Evolutionary conservation across 75 land plant genomes (phyloP), one percentile per base, ranked within the genome.

Genomic region (Gnetum montanum): DNA sequence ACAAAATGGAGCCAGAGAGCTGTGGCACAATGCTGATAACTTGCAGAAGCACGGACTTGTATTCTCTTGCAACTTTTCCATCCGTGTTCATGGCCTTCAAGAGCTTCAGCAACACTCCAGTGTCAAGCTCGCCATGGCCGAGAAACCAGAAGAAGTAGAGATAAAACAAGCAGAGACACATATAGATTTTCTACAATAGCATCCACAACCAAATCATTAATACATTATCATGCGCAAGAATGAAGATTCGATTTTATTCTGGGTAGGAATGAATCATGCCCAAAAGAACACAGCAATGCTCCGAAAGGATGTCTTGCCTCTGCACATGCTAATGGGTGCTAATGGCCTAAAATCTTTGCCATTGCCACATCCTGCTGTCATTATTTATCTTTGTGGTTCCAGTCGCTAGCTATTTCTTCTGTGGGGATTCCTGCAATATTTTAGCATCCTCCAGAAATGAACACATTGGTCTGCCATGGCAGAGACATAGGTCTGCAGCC

Each of bases 11-110:
- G 7, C 76, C 82, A 0, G 88, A 75, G 2, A 87, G 74, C 7
- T 84, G 84, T 8, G 92, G 92, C 4, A 87, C 88, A n/a, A 87
- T 86, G 69, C 80, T 69, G 10, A 86, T 78, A 11, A 87, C 88
- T 60, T 84, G 92, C 41, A 87, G 35, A 2, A 77, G 60, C 45
- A 79, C 79, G 8, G 88, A 87, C 46, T 88, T 63, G 60, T 83
- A 75, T 59, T 87, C 88, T 0, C 88, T 81, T 18, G 71, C 80
- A n/a, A 80, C 78, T 59, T 74, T 79, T 19, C 76, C 73, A 34
- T 80, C 76, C 13, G 88, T 76, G 50, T 80, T 87, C 76, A 87
- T 87, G 55, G 83, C 83, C 64, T 86, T 77, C 31, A 86, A 68
- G 8, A 86, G 87, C 72, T 86, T 83, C 49, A 86, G 47, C 33